Conservation (phyloP, 2,329 filamentous ascomycete genomes). For the Fusarium secorum region DNA sequence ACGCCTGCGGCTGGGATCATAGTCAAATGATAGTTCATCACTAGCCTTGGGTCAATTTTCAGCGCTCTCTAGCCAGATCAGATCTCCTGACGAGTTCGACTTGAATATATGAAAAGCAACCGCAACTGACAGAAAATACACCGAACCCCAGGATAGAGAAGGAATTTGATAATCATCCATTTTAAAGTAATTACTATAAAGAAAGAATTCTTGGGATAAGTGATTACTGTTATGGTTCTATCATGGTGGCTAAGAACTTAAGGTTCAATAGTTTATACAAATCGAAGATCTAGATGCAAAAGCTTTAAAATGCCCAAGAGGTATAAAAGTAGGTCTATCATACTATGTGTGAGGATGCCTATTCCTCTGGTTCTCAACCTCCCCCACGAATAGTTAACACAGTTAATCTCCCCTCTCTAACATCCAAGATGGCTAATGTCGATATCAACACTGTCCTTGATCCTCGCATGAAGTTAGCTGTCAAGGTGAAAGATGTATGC, state of each 20-base stretch:
- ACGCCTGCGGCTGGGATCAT: not conserved
- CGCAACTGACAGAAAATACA: rapidly evolving
- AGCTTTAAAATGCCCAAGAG: rapidly evolving
- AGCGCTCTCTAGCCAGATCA: not conserved
- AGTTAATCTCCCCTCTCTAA: rapidly evolving
- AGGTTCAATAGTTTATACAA: not conserved
- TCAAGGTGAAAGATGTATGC: rapidly evolving
- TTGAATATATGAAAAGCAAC: too few species aligned
- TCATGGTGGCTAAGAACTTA: not conserved
- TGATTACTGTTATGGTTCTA: rapidly evolving
- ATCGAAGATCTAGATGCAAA: not conserved
- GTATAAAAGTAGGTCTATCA: rapidly evolving
- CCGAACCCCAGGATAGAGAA: rapidly evolving
- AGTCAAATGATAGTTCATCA: rapidly evolving
- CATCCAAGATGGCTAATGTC: not conserved
- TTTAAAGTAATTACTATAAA: too few species aligned
- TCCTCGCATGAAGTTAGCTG: rapidly evolving
- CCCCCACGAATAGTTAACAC: rapidly evolving
- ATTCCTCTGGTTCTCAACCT: not conserved
- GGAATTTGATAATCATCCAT: rapidly evolving
- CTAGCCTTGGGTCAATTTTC: rapidly evolving
- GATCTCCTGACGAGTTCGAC: not conserved
- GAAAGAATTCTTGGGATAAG: not conserved
- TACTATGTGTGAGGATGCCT: rapidly evolving
- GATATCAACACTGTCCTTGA: not conserved